phyloP scores from a whole-genome alignment of 805 yeast genomes.

The Lachancea thermotolerans region DNA sequence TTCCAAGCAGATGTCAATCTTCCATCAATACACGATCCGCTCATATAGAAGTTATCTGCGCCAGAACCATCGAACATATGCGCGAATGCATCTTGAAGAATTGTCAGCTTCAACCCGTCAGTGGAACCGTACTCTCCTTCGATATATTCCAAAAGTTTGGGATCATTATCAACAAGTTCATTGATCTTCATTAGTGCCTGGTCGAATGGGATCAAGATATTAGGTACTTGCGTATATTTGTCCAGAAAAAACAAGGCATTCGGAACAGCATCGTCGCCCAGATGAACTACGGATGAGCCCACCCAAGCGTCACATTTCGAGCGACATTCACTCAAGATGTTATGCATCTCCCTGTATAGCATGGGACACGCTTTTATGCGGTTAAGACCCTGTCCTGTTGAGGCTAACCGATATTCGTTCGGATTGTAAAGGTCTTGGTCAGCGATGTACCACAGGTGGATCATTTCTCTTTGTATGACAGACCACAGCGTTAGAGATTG shows the following conservation, averaged over 20 bases:
- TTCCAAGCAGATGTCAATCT: slow-evolving; percentile 78
- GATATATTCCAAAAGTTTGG: slow-evolving; percentile 43
- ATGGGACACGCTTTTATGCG: slow-evolving; percentile 70
- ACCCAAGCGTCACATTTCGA: slow-evolving; percentile 61
- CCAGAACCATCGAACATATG: slow-evolving; percentile 70
- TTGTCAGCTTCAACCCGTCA: slow-evolving; percentile 44
- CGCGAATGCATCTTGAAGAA: slow-evolving; percentile 37
- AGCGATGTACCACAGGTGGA: slow-evolving; percentile 68
- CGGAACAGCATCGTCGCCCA: slow-evolving; percentile 81
- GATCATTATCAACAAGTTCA: slow-evolving; percentile 42
- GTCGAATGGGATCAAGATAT: slow-evolving; percentile 67
- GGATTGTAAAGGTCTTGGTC: slow-evolving; percentile 63
- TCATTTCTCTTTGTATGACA: slow-evolving; percentile 70
- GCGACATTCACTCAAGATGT: slow-evolving; percentile 60
- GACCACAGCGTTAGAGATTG: slow-evolving; percentile 76
- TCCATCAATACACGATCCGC: slow-evolving; percentile 82
- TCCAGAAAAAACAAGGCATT: slow-evolving; percentile 74
- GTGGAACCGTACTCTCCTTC: slow-evolving; percentile 51
- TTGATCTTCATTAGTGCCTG: slow-evolving; percentile 50
- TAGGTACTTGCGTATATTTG: slow-evolving; percentile 74
- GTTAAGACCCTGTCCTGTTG: slow-evolving; percentile 79
- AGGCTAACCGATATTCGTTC: slow-evolving; percentile 47
- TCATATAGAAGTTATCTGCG: slow-evolving; percentile 75
- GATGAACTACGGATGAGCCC: slow-evolving; percentile 72
- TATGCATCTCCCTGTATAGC: slow-evolving; percentile 63